Evolutionary conservation across 108 stramenopile genomes (phyloP).

Genomic region (Cylindrotheca closterium): DNA sequence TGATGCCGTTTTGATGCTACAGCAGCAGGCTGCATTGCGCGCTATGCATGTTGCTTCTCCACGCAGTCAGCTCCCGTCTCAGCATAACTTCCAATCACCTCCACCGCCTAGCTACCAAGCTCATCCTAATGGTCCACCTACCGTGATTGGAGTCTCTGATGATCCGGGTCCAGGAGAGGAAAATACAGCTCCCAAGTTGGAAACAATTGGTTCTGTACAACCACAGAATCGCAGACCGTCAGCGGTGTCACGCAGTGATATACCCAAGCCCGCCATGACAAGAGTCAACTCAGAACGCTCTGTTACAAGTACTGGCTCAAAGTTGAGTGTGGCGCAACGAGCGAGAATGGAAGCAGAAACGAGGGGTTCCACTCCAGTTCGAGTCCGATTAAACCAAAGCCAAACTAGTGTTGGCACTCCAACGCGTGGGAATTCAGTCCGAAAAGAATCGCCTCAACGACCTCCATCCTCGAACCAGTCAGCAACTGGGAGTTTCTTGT

Average conservation of each 20-base stretch:
- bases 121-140: slow-evolving; percentile 15
- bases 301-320: slow-evolving; percentile 16
- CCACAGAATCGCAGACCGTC: slow-evolving; percentile 2
- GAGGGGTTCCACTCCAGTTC: slow-evolving; percentile 47
- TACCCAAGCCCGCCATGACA: slow-evolving; percentile 6
- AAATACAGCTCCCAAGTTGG: slow-evolving; percentile 12
- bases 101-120: slow-evolving; percentile 8
- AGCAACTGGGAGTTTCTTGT: slow-evolving; percentile 22
- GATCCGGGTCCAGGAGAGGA: slow-evolving; percentile 7
- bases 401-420: slow-evolving; percentile 1
- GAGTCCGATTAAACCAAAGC: slow-evolving; percentile 24
- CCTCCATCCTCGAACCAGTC: slow-evolving; percentile 10
- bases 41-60: slow-evolving; percentile 22
- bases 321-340: slow-evolving; percentile 68
- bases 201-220: slow-evolving; percentile 22
- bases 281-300: not conserved
- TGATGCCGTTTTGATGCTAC: slow-evolving; percentile 35
- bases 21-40: slow-evolving; percentile 23
- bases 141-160: slow-evolving; percentile 21
- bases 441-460: not conserved
- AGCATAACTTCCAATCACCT: no score
- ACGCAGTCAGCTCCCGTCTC: not conserved
- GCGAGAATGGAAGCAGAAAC: slow-evolving; percentile 66
- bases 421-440: not conserved
- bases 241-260: slow-evolving; percentile 22